These are phyloP conservation scores for Endotrypanum monterogeii DNA, from an alignment of 208 protist genomes.

Conservation along the genomic window DNA sequence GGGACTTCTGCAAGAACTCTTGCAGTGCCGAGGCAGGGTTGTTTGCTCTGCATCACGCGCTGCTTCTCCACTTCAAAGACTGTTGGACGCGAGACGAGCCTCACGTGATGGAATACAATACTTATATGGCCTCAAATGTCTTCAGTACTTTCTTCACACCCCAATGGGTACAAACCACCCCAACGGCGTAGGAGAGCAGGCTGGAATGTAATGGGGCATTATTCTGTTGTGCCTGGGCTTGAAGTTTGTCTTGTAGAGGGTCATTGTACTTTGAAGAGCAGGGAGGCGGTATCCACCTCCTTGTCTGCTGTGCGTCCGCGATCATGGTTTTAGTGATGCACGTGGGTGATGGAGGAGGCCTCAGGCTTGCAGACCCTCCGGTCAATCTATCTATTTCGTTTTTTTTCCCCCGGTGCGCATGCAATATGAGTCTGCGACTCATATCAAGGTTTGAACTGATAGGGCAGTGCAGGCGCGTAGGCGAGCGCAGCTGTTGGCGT, in stretches of 20 bases:
- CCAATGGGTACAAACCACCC: slow-evolving; percentile 26
- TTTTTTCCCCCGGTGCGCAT: not conserved
- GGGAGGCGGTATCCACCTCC: not conserved
- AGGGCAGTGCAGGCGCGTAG: not conserved
- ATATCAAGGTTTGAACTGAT: too few relatives aligned
- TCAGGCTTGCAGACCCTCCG: not conserved
- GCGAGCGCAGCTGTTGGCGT: not conserved
- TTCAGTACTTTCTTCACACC: slow-evolving; percentile 66
- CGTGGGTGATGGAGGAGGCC: not conserved
- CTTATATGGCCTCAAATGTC: slow-evolving; percentile 65
- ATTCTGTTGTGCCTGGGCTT: too few relatives aligned
- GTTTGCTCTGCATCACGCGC: slow-evolving; percentile 70
- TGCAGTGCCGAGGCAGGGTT: slow-evolving; percentile 67
- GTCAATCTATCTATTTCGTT: not conserved
- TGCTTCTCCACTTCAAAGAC: slow-evolving; percentile 79
- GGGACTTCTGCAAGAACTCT: slow-evolving; percentile 16
- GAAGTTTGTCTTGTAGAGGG: not conserved
- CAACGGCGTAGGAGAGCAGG: not conserved
- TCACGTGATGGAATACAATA: slow-evolving; percentile 87
- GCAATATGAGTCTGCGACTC: too few relatives aligned
- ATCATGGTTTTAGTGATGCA: not conserved
- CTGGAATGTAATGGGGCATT: not conserved
- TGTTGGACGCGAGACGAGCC: slow-evolving; percentile 83
- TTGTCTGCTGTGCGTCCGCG: not conserved
- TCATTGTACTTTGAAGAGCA: not conserved